Conservation (phyloP, 1,284 basidiomycete species). For the Ganoderma leucocontextum region DNA sequence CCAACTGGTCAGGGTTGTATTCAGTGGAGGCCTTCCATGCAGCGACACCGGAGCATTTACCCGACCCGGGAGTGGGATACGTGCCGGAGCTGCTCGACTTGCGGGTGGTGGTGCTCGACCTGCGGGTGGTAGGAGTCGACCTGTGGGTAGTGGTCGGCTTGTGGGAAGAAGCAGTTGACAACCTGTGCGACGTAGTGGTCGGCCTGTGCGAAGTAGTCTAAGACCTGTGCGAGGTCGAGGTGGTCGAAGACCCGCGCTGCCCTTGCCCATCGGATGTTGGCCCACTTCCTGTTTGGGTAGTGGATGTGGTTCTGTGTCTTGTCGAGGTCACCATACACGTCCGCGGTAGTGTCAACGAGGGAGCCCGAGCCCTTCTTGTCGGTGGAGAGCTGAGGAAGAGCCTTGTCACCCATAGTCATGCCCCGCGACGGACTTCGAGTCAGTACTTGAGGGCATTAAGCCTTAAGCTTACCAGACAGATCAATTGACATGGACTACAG, state of each 20-base stretch:
- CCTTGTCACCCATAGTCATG: not conserved
- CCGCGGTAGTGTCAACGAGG: constrained; percentile 60
- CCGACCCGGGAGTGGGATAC: constrained; percentile 42
- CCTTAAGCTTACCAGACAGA: no score
- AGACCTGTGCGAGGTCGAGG: not conserved
- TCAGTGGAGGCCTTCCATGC: constrained; percentile 57
- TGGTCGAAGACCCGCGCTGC: constrained; percentile 10
- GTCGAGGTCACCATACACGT: constrained; percentile 62
- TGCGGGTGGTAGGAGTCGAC: constrained; percentile 34
- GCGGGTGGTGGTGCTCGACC: constrained; percentile 29
- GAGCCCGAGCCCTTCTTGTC: constrained; percentile 67
- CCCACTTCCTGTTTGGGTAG: constrained; percentile 71
- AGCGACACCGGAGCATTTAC: constrained; percentile 28
- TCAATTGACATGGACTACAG: no score
- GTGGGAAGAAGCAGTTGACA: no score
- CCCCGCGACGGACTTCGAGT: no score
- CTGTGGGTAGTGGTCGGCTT: no score
- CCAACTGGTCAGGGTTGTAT: constrained; percentile 59
- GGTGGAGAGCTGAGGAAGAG: constrained; percentile 58
- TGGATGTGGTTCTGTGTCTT: constrained; percentile 75
- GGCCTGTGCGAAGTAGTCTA: constrained; percentile 11
- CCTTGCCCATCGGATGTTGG: constrained; percentile 69
- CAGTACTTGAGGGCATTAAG: no score
- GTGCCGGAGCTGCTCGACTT: no score
- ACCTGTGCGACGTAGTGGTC: no score